These are phyloP conservation scores for Pythium oligandrum DNA, from an alignment of 352 stramenopile species.

Conservation along the genomic window DNA sequence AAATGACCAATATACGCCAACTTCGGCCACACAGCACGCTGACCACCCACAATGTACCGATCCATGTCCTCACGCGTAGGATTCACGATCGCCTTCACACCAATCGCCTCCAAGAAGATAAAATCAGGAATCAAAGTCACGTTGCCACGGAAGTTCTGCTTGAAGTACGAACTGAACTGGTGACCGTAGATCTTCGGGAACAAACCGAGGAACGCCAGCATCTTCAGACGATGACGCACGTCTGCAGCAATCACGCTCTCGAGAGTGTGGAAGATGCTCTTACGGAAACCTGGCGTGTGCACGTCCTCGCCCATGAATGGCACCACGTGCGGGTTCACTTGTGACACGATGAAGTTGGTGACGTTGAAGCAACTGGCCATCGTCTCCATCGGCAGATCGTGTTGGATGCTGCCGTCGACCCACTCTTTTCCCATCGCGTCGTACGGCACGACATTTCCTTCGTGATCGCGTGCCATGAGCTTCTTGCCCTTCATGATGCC, in stretches of 20 bases:
- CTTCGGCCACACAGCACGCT: slow-evolving; percentile 88
- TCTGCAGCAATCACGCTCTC: slow-evolving; percentile 84
- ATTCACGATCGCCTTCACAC: slow-evolving; percentile 82
- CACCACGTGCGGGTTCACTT: slow-evolving; percentile 90
- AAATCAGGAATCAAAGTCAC: slow-evolving; percentile 93
- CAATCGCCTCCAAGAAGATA: slow-evolving; percentile 76
- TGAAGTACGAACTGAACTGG: slow-evolving; percentile 70
- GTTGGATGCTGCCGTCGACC: slow-evolving; percentile 91
- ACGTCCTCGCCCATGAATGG: slow-evolving; percentile 91
- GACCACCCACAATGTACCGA: slow-evolving; percentile 77
- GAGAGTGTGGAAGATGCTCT: slow-evolving; percentile 64
- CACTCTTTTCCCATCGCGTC: slow-evolving; percentile 90
- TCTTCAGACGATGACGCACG: slow-evolving; percentile 56
- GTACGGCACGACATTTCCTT: slow-evolving; percentile 87
- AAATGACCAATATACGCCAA: slow-evolving; percentile 93
- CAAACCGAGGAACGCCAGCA: slow-evolving; percentile 84
- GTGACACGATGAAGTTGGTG: slow-evolving; percentile 90
- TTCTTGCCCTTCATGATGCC: slow-evolving; percentile 91
- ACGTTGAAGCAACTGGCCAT: slow-evolving; percentile 93
- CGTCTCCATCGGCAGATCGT: slow-evolving; percentile 90
- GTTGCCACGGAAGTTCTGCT: slow-evolving; percentile 96
- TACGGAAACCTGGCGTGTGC: slow-evolving; percentile 49
- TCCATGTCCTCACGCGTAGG: slow-evolving; percentile 70
- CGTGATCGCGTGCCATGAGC: slow-evolving; percentile 65
- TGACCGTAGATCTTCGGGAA: slow-evolving; percentile 82